Percentiles rank a stretch among this genome's conserved stretches.
Conservation (phyloP, 208 protist species). For the Angomonas deanei region DNA sequence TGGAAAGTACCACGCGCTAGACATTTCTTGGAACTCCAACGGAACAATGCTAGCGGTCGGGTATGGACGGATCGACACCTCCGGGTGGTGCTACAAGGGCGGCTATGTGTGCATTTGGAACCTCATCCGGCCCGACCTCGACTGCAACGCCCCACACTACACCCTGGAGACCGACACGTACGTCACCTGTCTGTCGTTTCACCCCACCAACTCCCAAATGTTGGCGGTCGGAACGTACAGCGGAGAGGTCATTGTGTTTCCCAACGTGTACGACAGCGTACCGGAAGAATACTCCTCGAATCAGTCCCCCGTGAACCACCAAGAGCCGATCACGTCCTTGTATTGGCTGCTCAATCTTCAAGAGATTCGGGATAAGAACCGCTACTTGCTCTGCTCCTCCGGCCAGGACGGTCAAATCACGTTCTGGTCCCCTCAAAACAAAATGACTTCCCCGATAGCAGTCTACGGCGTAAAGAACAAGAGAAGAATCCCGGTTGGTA, state of each 20-base stretch:
- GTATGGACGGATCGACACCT: conserved; percentile 81
- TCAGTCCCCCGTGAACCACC: conserved; percentile 29
- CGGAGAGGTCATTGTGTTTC: conserved; percentile 76
- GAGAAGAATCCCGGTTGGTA: conserved; percentile 44
- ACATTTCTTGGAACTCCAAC: conserved; percentile 76
- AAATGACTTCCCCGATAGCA: conserved; percentile 48
- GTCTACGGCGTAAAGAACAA: conserved; percentile 52
- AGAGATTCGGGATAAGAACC: conserved; percentile 41
- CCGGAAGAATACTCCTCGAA: conserved; percentile 35
- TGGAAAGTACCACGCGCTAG: conserved; percentile 59
- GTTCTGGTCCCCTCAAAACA: conserved; percentile 70
- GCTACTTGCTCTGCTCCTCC: conserved; percentile 67
- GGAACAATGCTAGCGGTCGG: conserved; percentile 81
- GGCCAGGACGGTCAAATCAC: conserved; percentile 71
- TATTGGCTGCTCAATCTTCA: conserved; percentile 75
- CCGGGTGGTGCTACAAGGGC: conserved; percentile 80
- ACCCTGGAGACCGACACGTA: conserved; percentile 74
- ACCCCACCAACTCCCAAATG: conserved; percentile 64
- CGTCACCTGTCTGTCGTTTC: conserved; percentile 80
- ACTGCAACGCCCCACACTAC: conserved; percentile 58
- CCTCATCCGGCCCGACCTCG: conserved; percentile 52
- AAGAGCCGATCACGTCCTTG: conserved; percentile 71
- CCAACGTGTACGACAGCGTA: conserved; percentile 42
- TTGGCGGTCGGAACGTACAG: conserved; percentile 88
- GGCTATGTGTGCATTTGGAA: conserved; percentile 87